phyloP scores from a whole-genome alignment of 176 grass and related monocot species.

The Avena atlantica region DNA sequence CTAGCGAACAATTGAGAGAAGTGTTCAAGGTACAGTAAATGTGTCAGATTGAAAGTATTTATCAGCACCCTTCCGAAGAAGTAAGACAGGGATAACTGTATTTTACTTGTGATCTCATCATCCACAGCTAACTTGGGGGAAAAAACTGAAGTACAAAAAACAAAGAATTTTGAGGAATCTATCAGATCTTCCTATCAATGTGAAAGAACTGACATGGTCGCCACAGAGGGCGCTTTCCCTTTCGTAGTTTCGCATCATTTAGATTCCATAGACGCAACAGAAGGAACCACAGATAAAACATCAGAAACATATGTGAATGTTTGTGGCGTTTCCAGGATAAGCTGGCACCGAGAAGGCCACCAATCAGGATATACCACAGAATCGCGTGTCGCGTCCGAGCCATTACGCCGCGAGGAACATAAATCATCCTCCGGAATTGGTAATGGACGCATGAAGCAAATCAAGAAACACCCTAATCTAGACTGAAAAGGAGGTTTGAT shows the following conservation, averaged over 20 bases:
- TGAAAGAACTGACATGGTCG: constrained; percentile 52
- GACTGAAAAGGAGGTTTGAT: neutral
- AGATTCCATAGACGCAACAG: constrained; percentile 32
- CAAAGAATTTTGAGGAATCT: neutral
- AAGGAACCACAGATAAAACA: accelerated
- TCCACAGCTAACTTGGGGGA: constrained; percentile 33
- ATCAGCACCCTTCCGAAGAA: constrained; percentile 61
- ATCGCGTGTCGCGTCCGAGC: constrained; percentile 58
- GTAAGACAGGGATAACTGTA: constrained; percentile 95
- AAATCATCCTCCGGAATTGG: constrained; percentile 62
- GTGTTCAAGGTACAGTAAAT: neutral
- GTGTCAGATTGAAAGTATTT: constrained; percentile 58
- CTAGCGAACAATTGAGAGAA: neutral
- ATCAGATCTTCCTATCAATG: constrained; percentile 81
- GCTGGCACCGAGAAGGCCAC: constrained; percentile 56
- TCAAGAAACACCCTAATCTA: neutral
- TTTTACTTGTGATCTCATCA: constrained; percentile 65
- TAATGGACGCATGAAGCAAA: constrained; percentile 56
- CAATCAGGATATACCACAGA: constrained; percentile 67
- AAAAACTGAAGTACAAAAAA: neutral
- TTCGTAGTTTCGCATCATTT: constrained; percentile 49
- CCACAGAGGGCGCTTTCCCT: constrained; percentile 37
- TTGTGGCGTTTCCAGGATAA: constrained; percentile 73
- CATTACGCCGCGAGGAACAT: constrained; percentile 66
- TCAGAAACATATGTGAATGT: constrained; percentile 21